phyloP scores from a whole-genome alignment of 169 alveolate species.

The Theileria parva region DNA sequence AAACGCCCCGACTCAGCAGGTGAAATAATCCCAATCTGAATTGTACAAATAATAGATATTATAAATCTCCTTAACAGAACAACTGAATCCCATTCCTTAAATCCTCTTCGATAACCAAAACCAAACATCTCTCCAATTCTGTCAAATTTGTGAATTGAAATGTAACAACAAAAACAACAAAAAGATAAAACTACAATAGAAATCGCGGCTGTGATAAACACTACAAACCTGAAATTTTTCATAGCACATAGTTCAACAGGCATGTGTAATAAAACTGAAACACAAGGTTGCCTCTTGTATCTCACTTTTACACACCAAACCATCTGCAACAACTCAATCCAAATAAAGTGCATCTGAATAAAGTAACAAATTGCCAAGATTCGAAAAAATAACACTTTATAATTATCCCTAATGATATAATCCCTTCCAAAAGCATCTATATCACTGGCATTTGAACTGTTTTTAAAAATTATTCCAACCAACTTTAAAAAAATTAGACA shows the following conservation, averaged over 20 bases:
- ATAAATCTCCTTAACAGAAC: slow-evolving; percentile 23
- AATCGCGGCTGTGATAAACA: slow-evolving; percentile 27
- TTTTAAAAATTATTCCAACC: neutral
- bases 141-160: neutral
- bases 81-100: slow-evolving; percentile 49
- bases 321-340: slow-evolving; percentile 67
- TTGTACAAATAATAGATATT: slow-evolving; percentile 31
- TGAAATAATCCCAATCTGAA: slow-evolving; percentile 36
- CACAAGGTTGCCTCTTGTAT: slow-evolving; percentile 58
- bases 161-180: neutral
- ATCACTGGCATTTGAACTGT: neutral
- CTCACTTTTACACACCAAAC: slow-evolving; percentile 75
- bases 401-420: no score
- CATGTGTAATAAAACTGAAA: slow-evolving; percentile 64
- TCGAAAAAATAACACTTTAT: neutral
- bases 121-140: slow-evolving; percentile 14
- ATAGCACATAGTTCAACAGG: slow-evolving; percentile 69
- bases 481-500: neutral
- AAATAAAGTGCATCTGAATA: slow-evolving; percentile 67
- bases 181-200: slow-evolving; percentile 24
- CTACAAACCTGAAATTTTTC: slow-evolving; percentile 53
- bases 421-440: neutral
- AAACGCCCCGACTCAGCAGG: slow-evolving; percentile 38
- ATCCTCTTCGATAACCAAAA: slow-evolving; percentile 40
- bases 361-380: slow-evolving; percentile 43